Conservation (phyloP, 306 rosid species). For the Vachellia collinsii region DNA sequence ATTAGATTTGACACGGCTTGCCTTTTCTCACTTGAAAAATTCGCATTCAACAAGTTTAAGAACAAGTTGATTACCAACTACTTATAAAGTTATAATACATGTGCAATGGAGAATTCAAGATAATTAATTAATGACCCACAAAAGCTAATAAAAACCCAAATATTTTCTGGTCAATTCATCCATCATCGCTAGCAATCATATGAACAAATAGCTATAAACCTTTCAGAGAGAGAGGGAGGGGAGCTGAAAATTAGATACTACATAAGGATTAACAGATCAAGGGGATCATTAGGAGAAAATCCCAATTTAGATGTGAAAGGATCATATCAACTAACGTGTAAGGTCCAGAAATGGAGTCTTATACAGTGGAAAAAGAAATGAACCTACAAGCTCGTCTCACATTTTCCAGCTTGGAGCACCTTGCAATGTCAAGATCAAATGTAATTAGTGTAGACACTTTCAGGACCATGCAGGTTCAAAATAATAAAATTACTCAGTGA, state of each 20-base stretch:
- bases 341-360: background rate
- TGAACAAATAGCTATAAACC: background rate
- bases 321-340: conserved; percentile 27
- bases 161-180: background rate
- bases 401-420: conserved; percentile 18
- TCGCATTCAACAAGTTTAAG: no score
- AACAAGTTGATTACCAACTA: no score
- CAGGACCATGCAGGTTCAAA: conserved; percentile 19
- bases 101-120: no score
- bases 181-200: background rate
- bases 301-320: conserved; percentile 26
- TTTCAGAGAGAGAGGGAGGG: background rate
- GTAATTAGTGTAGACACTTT: conserved; percentile 4
- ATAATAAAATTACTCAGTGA: conserved; percentile 1
- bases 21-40: no score
- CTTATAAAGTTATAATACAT: no score
- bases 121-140: no score
- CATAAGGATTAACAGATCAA: background rate
- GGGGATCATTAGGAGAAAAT: background rate
- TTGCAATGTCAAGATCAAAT: conserved; percentile 36
- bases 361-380: conserved; percentile 24
- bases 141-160: background rate
- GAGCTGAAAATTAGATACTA: background rate
- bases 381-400: conserved; percentile 24
- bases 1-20: no score